phyloP scores from a whole-genome alignment of 495 filamentous ascomycete species.

The Hypoxylon fuscum region DNA sequence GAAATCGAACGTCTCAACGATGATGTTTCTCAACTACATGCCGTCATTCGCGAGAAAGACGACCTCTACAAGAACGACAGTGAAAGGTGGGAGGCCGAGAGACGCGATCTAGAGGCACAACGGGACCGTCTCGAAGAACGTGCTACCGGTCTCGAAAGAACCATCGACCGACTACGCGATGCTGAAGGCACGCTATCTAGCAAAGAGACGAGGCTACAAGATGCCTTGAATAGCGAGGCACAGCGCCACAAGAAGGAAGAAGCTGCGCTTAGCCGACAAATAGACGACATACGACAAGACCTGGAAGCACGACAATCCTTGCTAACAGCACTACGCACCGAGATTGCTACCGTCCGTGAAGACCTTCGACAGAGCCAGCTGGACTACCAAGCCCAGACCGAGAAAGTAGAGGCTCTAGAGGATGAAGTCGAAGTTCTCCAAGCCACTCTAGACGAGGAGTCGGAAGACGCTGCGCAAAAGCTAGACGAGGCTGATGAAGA shows the following conservation, averaged over 20 bases:
- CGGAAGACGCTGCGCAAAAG: constrained; percentile 68
- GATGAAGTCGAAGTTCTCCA: constrained; percentile 84
- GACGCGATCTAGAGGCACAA: constrained; percentile 69
- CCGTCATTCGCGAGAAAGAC: constrained; percentile 76
- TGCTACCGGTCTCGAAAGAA: constrained; percentile 72
- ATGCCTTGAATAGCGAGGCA: constrained; percentile 59
- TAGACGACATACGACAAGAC: constrained; percentile 56
- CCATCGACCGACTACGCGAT: constrained; percentile 79
- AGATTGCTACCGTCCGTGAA: constrained; percentile 65
- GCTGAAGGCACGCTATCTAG: constrained; percentile 70
- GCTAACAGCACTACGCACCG: constrained; percentile 53
- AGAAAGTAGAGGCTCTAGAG: constrained; percentile 78
- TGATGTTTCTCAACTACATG: constrained; percentile 72
- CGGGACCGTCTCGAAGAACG: constrained; percentile 74
- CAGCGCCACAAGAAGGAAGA: constrained; percentile 56
- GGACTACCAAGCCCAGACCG: constrained; percentile 67
- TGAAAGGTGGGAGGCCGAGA: constrained; percentile 75
- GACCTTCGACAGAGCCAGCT: constrained; percentile 73
- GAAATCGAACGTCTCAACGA: constrained; percentile 71
- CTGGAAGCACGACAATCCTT: constrained; percentile 55
- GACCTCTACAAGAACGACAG: constrained; percentile 73
- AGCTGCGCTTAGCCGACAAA: constrained; percentile 50
- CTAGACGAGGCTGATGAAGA: constrained; percentile 57
- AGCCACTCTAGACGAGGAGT: constrained; percentile 77
- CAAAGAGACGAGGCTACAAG: constrained; percentile 71